Percentiles rank a stretch among this genome's conserved stretches.
Evolutionary conservation across 164 flowering plant genomes (phyloP).

Genomic region (Cinnamomum chago): DNA sequence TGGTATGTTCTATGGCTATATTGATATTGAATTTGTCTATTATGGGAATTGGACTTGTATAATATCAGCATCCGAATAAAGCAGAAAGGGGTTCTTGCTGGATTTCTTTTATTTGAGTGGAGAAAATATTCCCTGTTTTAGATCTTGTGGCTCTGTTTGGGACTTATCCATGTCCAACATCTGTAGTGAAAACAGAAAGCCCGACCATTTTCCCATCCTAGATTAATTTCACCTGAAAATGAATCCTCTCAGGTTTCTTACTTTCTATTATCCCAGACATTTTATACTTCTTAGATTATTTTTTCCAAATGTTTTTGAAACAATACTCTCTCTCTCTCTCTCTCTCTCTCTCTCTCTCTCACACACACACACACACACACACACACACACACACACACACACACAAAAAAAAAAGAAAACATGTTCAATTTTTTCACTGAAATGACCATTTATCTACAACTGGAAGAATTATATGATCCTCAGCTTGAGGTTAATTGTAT

Average conservation of each 20-base stretch:
- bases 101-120: not conserved
- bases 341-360: no score
- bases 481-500: not conserved
- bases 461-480: no score
- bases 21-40: not conserved
- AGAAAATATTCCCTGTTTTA: not conserved
- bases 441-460: not conserved
- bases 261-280: not conserved
- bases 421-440: not conserved
- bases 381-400: rapidly evolving
- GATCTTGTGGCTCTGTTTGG: not conserved
- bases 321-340: not conserved
- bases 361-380: no score
- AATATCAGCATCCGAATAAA: not conserved
- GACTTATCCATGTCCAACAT: not conserved
- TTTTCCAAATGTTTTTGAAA: not conserved
- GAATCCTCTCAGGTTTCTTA: not conserved
- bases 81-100: not conserved
- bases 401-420: no score
- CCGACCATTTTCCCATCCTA: not conserved
- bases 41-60: not conserved
- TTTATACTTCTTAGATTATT: not conserved
- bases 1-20: not conserved
- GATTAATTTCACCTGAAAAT: not conserved
- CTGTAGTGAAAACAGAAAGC: not conserved